These are phyloP conservation scores for Russula brevipes DNA, from an alignment of 768 basidiomycete species.

Conservation along the genomic window DNA sequence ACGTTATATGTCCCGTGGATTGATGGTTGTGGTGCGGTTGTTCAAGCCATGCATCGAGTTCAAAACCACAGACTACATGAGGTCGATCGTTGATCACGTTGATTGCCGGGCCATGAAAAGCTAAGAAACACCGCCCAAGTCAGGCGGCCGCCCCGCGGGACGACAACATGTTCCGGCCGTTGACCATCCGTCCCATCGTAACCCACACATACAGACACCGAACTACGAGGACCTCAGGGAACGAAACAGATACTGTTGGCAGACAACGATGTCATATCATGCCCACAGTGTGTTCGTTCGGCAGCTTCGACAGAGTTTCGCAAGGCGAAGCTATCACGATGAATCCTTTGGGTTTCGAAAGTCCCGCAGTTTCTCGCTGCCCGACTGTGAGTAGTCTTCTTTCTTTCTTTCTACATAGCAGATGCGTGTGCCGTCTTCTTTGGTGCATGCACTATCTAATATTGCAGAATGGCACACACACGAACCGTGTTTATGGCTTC, in stretches of 20 bases:
- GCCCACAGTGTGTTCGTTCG: neutral
- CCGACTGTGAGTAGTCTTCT: conserved; percentile 56
- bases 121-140: too few species aligned
- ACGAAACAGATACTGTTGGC: neutral
- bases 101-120: too few species aligned
- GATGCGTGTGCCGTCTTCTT: neutral
- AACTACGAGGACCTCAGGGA: neutral
- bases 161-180: too few species aligned
- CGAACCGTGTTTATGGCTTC: neutral
- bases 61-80: too few species aligned
- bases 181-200: neutral
- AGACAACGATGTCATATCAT: neutral
- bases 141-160: too few species aligned
- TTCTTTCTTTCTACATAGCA: neutral
- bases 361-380: conserved; percentile 54
- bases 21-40: too few species aligned
- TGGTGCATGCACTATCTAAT: neutral
- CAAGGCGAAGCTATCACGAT: conserved; percentile 54
- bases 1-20: too few species aligned
- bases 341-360: conserved; percentile 76
- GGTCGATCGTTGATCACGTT: too few species aligned
- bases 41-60: too few species aligned
- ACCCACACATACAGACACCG: neutral
- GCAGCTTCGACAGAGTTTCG: conserved; percentile 1
- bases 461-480: too few species aligned